Evolutionary conservation across 495 filamentous ascomycete species (phyloP).

Genomic region (Margaritispora aquatica): DNA sequence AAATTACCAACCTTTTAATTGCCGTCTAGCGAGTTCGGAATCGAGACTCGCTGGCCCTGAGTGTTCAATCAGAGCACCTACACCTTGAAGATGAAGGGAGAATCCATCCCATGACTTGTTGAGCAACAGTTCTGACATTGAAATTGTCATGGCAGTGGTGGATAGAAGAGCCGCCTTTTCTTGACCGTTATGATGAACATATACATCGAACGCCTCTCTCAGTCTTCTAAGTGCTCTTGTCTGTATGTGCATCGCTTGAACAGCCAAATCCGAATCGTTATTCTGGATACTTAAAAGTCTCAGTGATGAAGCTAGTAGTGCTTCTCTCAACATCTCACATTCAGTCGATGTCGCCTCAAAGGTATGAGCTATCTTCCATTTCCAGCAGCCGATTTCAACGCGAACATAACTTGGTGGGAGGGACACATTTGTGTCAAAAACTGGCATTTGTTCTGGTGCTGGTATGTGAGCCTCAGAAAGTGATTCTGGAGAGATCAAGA

Average conservation of each 20-base stretch:
- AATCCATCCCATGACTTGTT: constrained; percentile 13
- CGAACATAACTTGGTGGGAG: not conserved
- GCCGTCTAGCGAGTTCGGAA: not conserved
- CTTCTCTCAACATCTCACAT: constrained; percentile 10
- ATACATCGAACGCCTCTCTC: constrained; percentile 11
- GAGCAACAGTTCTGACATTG: constrained; percentile 8
- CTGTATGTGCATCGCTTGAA: constrained; percentile 9
- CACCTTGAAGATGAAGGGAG: constrained; percentile 8
- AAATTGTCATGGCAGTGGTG: constrained; percentile 2
- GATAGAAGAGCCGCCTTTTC: not conserved
- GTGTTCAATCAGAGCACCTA: constrained; percentile 12
- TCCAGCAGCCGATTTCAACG: constrained; percentile 9
- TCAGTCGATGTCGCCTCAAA: constrained; percentile 1
- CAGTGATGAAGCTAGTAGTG: constrained; percentile 6
- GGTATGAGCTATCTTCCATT: constrained; percentile 7
- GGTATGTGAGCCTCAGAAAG: not conserved
- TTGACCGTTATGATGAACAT: not conserved
- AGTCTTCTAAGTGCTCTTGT: constrained; percentile 1
- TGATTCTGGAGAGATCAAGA: not conserved
- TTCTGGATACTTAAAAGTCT: constrained; percentile 5
- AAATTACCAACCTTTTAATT: no score
- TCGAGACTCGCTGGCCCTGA: not conserved
- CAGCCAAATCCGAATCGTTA: not conserved
- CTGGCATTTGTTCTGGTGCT: not conserved
- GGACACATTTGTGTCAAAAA: not conserved